These are phyloP conservation scores for Pulveroboletus sp. DNA, from an alignment of 768 basidiomycete genomes.

Conservation along the genomic window DNA sequence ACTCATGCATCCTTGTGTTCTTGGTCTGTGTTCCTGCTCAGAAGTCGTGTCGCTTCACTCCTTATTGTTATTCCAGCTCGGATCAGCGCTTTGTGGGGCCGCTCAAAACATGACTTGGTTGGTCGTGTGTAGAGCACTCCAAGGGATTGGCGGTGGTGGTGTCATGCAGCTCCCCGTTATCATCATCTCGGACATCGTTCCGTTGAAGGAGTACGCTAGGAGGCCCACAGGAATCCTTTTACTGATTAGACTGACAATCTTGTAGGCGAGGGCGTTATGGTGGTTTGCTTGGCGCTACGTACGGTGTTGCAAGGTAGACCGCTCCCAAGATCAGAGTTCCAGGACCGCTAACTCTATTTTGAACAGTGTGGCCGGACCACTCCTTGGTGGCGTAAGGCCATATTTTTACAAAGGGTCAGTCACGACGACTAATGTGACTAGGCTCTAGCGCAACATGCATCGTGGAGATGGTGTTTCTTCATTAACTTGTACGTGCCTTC, in stretches of 20 bases:
- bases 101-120: slow-evolving; percentile 78
- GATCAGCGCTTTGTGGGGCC: slow-evolving; percentile 77
- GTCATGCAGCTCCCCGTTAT: slow-evolving; percentile 75
- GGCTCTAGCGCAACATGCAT: slow-evolving; percentile 68
- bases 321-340: neutral
- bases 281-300: slow-evolving; percentile 70
- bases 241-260: slow-evolving; percentile 15
- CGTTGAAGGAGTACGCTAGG: slow-evolving; percentile 61
- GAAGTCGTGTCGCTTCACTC: neutral
- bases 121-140: slow-evolving; percentile 69
- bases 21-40: slow-evolving; percentile 40
- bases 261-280: slow-evolving; percentile 72
- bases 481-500: slow-evolving; percentile 55
- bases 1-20: slow-evolving; percentile 60
- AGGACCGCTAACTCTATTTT: neutral
- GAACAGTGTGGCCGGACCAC: slow-evolving; percentile 64
- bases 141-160: slow-evolving; percentile 81
- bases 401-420: slow-evolving; percentile 4
- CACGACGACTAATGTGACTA: neutral
- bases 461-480: slow-evolving; percentile 85
- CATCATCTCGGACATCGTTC: slow-evolving; percentile 78
- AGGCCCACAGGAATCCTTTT: too few species aligned
- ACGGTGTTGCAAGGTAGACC: slow-evolving; percentile 57
- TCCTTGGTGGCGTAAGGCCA: slow-evolving; percentile 69
- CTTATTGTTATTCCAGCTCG: slow-evolving; percentile 41